A percentile compares a stretch with the other conserved stretches of the same genome.
These are phyloP conservation scores for Globisporangium viniferum DNA, from an alignment of 352 stramenopile genomes.

Conservation along the genomic window DNA sequence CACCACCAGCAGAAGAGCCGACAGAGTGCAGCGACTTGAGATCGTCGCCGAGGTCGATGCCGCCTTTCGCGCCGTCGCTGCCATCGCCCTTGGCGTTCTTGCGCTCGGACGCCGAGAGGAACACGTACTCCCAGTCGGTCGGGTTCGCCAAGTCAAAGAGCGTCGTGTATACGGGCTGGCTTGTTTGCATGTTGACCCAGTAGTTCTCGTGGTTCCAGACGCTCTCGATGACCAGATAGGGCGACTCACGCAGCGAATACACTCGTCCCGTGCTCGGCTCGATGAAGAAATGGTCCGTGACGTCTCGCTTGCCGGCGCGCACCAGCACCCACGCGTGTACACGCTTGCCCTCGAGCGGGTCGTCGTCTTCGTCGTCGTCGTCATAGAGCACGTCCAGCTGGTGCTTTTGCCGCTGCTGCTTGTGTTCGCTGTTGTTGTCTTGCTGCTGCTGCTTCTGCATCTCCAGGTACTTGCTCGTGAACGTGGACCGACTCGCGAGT, in stretches of 20 bases:
- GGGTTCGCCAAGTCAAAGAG: constrained; percentile 82
- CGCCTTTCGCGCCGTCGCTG: constrained; percentile 47
- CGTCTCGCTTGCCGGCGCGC: constrained; percentile 84
- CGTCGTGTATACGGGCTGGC: constrained; percentile 57
- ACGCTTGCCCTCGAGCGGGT: constrained; percentile 67
- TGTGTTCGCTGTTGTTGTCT: constrained; percentile 14
- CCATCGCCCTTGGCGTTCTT: constrained; percentile 43
- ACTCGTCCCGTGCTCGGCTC: constrained; percentile 89
- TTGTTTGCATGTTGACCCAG: constrained; percentile 94
- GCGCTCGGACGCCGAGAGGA: constrained; percentile 75
- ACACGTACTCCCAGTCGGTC: constrained; percentile 91
- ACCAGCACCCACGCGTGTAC: constrained; percentile 93
- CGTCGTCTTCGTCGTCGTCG: constrained; percentile 68
- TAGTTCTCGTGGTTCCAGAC: constrained; percentile 96
- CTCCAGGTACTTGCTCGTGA: constrained; percentile 66
- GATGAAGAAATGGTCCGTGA: constrained; percentile 87
- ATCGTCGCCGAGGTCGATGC: constrained; percentile 52
- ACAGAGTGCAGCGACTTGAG: constrained; percentile 42
- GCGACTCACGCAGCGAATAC: constrained; percentile 75
- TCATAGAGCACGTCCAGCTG: constrained; percentile 48
- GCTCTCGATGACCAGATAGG: constrained; percentile 86
- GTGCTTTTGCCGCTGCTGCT: constrained; percentile 31
- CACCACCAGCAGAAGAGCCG: neutral
- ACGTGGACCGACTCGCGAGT: constrained; percentile 55
- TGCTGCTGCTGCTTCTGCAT: constrained; percentile 39